Conservation (phyloP, 148 eudicot species). For the Fagopyrum tataricum region DNA sequence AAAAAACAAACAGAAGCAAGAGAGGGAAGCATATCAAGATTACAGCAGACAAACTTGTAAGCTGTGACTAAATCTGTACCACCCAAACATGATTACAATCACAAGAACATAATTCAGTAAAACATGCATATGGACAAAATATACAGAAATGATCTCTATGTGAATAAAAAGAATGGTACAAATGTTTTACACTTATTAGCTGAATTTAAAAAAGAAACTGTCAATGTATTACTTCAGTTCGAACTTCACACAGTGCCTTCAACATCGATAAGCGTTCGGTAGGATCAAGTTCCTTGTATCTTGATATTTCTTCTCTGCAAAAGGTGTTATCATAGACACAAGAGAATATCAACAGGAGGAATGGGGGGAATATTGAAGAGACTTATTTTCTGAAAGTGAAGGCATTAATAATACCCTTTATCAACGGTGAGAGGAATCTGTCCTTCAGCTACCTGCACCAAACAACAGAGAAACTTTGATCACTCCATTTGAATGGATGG, state of each 20-base stretch:
- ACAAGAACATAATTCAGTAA: background rate
- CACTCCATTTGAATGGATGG: background rate
- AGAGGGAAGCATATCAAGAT: background rate
- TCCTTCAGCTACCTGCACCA: slow-evolving; percentile 81
- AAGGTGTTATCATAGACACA: slow-evolving; percentile 14
- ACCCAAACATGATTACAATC: background rate
- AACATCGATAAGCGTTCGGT: slow-evolving; percentile 55
- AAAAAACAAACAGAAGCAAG: slow-evolving; percentile 13
- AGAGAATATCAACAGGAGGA: background rate
- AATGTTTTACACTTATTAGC: background rate
- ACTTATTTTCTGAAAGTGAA: background rate
- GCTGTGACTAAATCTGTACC: background rate
- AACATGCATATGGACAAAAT: background rate
- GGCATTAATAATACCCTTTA: slow-evolving; percentile 55
- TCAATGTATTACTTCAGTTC: slow-evolving; percentile 46
- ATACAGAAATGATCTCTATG: background rate
- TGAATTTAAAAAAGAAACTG: background rate
- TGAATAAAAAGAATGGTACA: background rate
- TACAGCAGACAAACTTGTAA: background rate
- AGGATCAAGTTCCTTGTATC: slow-evolving; percentile 78
- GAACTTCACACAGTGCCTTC: slow-evolving; percentile 87
- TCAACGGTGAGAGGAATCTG: slow-evolving; percentile 53
- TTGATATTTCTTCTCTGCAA: slow-evolving; percentile 66
- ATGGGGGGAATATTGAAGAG: background rate
- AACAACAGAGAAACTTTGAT: slow-evolving; percentile 7